A percentile compares a stretch with the other conserved stretches of the same genome.
These are phyloP conservation scores for Auricularia heimuer DNA, from an alignment of 768 basidiomycete species.

Conservation along the genomic window DNA sequence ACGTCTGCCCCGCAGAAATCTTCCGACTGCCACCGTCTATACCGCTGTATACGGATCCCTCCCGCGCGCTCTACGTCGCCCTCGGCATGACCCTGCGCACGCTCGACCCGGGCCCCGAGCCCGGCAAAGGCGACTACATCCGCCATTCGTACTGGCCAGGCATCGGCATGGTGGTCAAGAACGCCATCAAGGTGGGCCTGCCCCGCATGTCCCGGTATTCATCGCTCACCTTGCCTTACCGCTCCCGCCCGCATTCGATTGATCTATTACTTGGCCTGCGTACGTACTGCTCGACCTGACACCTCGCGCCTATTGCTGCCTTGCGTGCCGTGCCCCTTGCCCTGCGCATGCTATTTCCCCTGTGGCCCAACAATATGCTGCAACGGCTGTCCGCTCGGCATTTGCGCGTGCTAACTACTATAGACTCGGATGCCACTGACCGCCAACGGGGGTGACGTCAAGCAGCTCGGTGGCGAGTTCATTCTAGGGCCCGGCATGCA, in stretches of 20 bases:
- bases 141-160: slow-evolving; percentile 56
- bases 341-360: not conserved
- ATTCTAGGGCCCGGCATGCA: slow-evolving; percentile 54
- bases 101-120: slow-evolving; percentile 31
- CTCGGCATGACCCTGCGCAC: slow-evolving; percentile 64
- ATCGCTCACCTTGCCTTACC: not conserved
- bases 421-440: slow-evolving; percentile 56
- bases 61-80: slow-evolving; percentile 52
- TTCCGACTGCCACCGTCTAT: slow-evolving; percentile 51
- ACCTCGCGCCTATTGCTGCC: no score
- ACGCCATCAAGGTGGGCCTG: slow-evolving; percentile 53
- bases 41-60: slow-evolving; percentile 72
- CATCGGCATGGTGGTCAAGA: slow-evolving; percentile 62
- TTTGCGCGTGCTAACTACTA: not conserved
- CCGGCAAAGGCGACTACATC: slow-evolving; percentile 46
- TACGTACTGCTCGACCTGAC: no score
- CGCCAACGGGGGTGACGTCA: slow-evolving; percentile 66
- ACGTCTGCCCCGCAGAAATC: slow-evolving; percentile 35
- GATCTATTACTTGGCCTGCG: no score
- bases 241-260: no score
- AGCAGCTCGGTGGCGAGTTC: slow-evolving; percentile 87
- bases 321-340: no score
- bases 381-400: not conserved
- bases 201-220: not conserved
- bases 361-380: not conserved